These are phyloP conservation scores for Gloeopeniophorella convolvens DNA, from an alignment of 768 basidiomycete genomes.

Conservation along the genomic window DNA sequence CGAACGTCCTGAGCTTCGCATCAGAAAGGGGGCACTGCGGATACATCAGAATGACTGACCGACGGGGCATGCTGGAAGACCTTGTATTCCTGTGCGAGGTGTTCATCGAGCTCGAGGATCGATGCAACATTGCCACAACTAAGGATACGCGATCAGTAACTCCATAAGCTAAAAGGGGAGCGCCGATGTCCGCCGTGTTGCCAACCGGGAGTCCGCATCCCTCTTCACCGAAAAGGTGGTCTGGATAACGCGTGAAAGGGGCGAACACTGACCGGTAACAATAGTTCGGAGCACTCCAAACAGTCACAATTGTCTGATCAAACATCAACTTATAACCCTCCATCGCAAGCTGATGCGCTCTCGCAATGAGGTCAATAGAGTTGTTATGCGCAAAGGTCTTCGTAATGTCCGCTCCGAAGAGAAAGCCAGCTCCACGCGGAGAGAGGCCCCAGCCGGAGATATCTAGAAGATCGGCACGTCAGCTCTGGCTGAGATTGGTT, in stretches of 20 bases:
- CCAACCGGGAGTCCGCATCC: too few relatives aligned
- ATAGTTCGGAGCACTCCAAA: constrained; percentile 98
- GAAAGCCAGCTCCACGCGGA: constrained; percentile 93
- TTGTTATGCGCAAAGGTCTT: constrained; percentile 88
- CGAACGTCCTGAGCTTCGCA: constrained; percentile 56
- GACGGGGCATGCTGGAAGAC: constrained; percentile 88
- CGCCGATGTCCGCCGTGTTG: too few relatives aligned
- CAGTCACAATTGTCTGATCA: constrained; percentile 89
- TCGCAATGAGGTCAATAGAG: constrained; percentile 88
- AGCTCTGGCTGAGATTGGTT: too few relatives aligned
- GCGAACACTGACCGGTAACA: constrained; percentile 75
- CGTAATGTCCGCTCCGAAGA: constrained; percentile 91
- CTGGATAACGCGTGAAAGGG: constrained; percentile 3
- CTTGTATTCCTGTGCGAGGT: constrained; percentile 91
- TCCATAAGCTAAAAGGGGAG: background rate
- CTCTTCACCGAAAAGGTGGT: too few relatives aligned
- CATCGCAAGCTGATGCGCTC: constrained; percentile 97
- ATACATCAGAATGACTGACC: too few relatives aligned
- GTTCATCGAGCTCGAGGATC: constrained; percentile 89
- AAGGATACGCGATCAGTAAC: background rate
- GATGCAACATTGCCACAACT: constrained; percentile 97
- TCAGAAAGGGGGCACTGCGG: too few relatives aligned
- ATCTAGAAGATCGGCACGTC: constrained; percentile 38
- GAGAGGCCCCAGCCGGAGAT: constrained; percentile 95
- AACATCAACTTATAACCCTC: constrained; percentile 98